phyloP scores from a whole-genome alignment of 2,329 filamentous ascomycete genomes.

The Monosporascus cannonballus region DNA sequence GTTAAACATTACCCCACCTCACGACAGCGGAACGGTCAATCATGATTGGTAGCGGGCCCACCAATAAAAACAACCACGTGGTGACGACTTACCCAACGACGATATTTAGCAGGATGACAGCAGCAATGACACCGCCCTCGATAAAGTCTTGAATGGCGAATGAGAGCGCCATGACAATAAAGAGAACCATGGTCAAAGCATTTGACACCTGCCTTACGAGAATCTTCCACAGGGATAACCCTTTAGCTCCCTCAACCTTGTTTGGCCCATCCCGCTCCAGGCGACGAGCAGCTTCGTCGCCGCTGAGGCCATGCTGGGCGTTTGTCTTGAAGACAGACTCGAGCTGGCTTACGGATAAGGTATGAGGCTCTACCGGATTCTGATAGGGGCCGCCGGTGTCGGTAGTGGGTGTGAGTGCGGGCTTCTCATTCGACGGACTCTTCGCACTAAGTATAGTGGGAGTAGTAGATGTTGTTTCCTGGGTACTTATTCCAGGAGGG shows the following conservation, averaged over 20 bases:
- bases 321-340: slow-evolving; percentile 34
- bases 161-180: slow-evolving; percentile 66
- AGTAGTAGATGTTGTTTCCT: slow-evolving; percentile 5
- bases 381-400: slow-evolving; percentile 3
- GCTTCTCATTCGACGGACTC: slow-evolving; percentile 5
- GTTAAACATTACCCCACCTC: not conserved
- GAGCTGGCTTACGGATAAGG: slow-evolving; percentile 22
- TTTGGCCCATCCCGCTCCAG: slow-evolving; percentile 63
- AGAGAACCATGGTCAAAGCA: slow-evolving; percentile 67
- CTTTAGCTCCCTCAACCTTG: slow-evolving; percentile 64
- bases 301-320: slow-evolving; percentile 54
- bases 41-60: too few relatives aligned
- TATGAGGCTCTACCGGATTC: slow-evolving; percentile 20
- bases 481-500: slow-evolving; percentile 10
- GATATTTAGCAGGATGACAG: slow-evolving; percentile 62
- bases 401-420: slow-evolving; percentile 2
- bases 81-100: slow-evolving; percentile 50
- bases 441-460: slow-evolving; percentile 1
- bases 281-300: slow-evolving; percentile 57
- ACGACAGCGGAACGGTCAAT: too few relatives aligned
- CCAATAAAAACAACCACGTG: not conserved
- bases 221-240: slow-evolving; percentile 68
- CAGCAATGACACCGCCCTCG: slow-evolving; percentile 57
- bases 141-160: slow-evolving; percentile 61
- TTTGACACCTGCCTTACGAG: slow-evolving; percentile 72